Conservation (phyloP, 2,329 filamentous ascomycete genomes). For the Botrytis squamosa region DNA sequence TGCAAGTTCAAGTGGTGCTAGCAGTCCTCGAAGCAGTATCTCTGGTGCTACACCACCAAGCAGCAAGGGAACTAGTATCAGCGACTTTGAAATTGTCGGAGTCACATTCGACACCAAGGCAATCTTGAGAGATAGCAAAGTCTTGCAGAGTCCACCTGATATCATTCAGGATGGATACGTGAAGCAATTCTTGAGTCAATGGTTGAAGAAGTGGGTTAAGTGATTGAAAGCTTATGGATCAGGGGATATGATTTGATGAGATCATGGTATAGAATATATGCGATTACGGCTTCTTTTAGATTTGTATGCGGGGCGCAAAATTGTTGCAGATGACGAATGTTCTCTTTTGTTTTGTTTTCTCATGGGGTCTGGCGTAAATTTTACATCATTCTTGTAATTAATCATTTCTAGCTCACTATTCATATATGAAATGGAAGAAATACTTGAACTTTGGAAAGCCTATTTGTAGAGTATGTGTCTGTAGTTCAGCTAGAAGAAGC, state of each 20-base stretch:
- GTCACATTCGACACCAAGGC: slow-evolving; percentile 21
- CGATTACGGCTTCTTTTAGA: background rate
- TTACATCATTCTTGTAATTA: background rate
- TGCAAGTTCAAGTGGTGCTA: slow-evolving; percentile 6
- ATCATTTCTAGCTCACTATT: background rate
- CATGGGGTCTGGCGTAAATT: slow-evolving; percentile 27
- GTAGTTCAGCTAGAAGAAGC: too few relatives aligned
- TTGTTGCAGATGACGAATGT: background rate
- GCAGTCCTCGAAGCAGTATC: slow-evolving; percentile 7
- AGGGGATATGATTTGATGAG: background rate
- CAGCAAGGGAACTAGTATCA: slow-evolving; percentile 7
- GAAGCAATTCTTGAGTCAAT: slow-evolving; percentile 17
- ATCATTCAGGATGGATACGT: slow-evolving; percentile 23
- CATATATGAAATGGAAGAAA: background rate
- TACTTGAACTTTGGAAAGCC: background rate
- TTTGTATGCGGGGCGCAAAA: background rate
- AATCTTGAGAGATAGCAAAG: slow-evolving; percentile 17
- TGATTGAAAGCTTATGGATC: background rate
- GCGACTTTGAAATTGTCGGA: slow-evolving; percentile 15
- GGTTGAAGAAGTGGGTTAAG: slow-evolving; percentile 20
- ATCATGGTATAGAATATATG: background rate
- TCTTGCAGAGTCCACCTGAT: slow-evolving; percentile 17
- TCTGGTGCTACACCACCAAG: slow-evolving; percentile 1
- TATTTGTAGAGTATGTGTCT: background rate
- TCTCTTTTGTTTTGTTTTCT: background rate